Evolutionary conservation across 2,329 filamentous ascomycete species (phyloP), one percentile per base, ranked within the genome.

Genomic region (Teratosphaeriaceae sp.): DNA sequence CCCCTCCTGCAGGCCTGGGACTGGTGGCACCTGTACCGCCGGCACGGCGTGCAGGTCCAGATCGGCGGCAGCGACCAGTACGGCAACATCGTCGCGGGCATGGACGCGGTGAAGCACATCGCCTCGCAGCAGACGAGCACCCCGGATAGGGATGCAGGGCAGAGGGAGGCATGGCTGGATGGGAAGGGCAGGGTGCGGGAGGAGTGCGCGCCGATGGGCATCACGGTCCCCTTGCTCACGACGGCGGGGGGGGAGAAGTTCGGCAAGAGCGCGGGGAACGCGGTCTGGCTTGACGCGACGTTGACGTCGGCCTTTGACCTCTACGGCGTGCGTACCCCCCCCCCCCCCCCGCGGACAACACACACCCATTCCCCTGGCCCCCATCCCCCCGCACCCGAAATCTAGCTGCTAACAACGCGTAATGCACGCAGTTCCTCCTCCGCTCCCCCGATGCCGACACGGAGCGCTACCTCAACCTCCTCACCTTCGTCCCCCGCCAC

Each of bases 11-110:
- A 98, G 63, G 88, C 84, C 18, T 97, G 89, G 84, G 92, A 98
- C 63, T 98, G 89, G 79, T 97, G 87, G 86, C 75, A 85, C 54
- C 76, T 97, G 68, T 94, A 85, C 65, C 74, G 78, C 36, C 72
- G 74, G 19, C 76, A 74, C 40, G 73, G 76, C 37, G 74, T 88
- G 8, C 83, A 89, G 59, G 77, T 97, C 61, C 88, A 98, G 66
- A 86, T 98, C 40, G 92, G 92, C 45, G 92, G 92, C 29, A 88
- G 88, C 5, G 92, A 98, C 61, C 92, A 98, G 67, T 97, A 84
- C 61, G 92, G 92, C 49, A 98, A 98, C 66, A 97, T 98, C 51
- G 77, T 94, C 21, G 82, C 89, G 11, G 92, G 92, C 38, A 83
- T 92, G 59, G 87, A 96, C 47, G 79, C 85, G 2, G 77, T 97